Evolutionary conservation across 129 eudicot genomes (phyloP).

Genomic region (Saposhnikovia divaricata): DNA sequence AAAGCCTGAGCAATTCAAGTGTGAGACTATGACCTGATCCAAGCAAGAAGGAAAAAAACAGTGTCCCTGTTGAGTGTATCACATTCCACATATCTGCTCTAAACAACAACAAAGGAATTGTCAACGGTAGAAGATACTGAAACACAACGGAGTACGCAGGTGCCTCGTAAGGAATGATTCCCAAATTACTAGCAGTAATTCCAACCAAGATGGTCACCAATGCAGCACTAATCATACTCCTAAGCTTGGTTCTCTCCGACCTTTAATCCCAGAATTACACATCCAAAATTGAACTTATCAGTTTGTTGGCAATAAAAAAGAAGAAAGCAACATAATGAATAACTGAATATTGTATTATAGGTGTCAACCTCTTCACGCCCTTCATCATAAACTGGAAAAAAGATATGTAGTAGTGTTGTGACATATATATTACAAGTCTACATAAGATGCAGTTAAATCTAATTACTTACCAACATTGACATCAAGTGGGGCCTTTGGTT

Average conservation of each 20-base stretch:
- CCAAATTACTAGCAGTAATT: slow-evolving; percentile 66
- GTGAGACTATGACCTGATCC: slow-evolving; percentile 60
- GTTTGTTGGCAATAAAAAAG: slow-evolving; percentile 8
- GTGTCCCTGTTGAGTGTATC: slow-evolving; percentile 43
- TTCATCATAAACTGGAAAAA: slow-evolving; percentile 71
- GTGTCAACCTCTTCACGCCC: slow-evolving; percentile 80
- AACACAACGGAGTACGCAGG: slow-evolving; percentile 54
- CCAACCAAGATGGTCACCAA: slow-evolving; percentile 75
- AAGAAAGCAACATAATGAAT: background rate
- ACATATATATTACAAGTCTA: background rate
- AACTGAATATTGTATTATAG: too few relatives aligned
- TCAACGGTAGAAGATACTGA: slow-evolving; percentile 52
- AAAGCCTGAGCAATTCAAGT: background rate
- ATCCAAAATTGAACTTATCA: slow-evolving; percentile 4
- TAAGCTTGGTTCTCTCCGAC: slow-evolving; percentile 82
- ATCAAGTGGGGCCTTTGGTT: slow-evolving; percentile 81
- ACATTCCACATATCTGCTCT: slow-evolving; percentile 62
- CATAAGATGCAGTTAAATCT: background rate
- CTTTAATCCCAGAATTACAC: slow-evolving; percentile 31
- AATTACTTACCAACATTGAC: slow-evolving; percentile 89
- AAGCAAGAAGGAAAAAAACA: slow-evolving; percentile 55
- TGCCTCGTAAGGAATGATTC: slow-evolving; percentile 72
- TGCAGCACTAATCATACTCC: slow-evolving; percentile 83
- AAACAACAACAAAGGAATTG: slow-evolving; percentile 70
- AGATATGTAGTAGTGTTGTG: background rate